phyloP scores from a whole-genome alignment of 2,329 filamentous ascomycete species.

The Pseudogymnoascus sp. region DNA sequence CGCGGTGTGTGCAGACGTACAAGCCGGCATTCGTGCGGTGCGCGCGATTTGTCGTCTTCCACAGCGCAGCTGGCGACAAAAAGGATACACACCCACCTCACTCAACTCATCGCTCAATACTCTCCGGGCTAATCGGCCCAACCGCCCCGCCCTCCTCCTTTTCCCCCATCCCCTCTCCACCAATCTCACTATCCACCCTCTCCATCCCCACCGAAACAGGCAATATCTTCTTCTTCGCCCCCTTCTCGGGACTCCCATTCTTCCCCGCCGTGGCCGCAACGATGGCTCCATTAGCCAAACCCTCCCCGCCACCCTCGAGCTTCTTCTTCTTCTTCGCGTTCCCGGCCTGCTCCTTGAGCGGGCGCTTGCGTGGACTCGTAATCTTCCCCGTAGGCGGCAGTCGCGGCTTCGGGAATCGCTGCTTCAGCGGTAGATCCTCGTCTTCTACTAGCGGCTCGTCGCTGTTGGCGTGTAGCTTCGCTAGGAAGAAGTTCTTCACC shows the following conservation, averaged over 20 bases:
- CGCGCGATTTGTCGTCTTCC: background rate
- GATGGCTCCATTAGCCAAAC: constrained; percentile 25
- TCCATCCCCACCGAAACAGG: constrained; percentile 39
- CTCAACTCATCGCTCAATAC: constrained; percentile 31
- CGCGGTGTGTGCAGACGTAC: background rate
- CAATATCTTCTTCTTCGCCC: constrained; percentile 43
- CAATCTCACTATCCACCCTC: constrained; percentile 48
- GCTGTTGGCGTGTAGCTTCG: constrained; percentile 75
- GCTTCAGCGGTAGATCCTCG: constrained; percentile 87
- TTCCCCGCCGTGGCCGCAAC: constrained; percentile 21
- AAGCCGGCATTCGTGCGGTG: background rate
- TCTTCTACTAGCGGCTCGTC: constrained; percentile 84
- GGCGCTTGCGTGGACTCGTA: constrained; percentile 71
- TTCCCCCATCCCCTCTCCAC: constrained; percentile 45
- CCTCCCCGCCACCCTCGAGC: constrained; percentile 43
- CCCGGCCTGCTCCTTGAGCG: constrained; percentile 71
- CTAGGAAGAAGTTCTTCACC: constrained; percentile 83
- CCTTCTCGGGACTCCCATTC: constrained; percentile 33
- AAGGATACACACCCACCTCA: background rate
- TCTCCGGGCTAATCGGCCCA: constrained; percentile 80
- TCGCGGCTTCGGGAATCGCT: constrained; percentile 60
- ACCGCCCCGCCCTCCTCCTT: constrained; percentile 60
- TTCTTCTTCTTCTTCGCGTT: constrained; percentile 86
- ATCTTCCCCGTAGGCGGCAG: constrained; percentile 75
- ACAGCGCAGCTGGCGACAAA: background rate